phyloP scores from a whole-genome alignment of 108 stramenopile genomes.

The Pseudonitzschia multistriata region DNA sequence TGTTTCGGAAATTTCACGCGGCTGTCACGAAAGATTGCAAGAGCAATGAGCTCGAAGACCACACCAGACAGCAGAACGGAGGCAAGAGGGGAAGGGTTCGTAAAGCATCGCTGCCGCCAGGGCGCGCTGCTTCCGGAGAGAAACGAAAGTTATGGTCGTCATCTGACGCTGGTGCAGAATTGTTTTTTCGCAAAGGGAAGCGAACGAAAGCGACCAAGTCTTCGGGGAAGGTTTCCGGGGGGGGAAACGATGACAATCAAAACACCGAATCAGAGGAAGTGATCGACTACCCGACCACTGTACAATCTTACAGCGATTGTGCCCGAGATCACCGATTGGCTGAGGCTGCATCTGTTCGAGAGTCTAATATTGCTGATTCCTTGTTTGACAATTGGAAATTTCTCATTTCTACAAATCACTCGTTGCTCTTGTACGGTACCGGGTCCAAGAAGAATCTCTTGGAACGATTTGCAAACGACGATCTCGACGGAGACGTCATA shows the following conservation, averaged over 20 bases:
- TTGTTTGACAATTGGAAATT: slow-evolving; percentile 63
- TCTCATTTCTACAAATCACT: slow-evolving; percentile 58
- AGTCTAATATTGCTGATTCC: slow-evolving; percentile 7
- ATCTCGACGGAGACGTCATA: slow-evolving; percentile 36
- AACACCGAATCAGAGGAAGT: background rate
- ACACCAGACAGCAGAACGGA: too few species aligned
- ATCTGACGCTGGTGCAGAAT: slow-evolving; percentile 32
- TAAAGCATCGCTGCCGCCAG: background rate
- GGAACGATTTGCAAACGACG: slow-evolving; percentile 47
- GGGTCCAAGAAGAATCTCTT: slow-evolving; percentile 66
- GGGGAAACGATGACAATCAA: background rate
- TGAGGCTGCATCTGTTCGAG: slow-evolving; percentile 9
- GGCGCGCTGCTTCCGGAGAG: background rate
- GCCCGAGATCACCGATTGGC: background rate
- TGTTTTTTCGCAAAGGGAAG: slow-evolving; percentile 25
- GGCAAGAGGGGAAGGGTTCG: background rate
- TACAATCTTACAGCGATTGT: slow-evolving; percentile 13
- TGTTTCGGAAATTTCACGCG: slow-evolving; percentile 26
- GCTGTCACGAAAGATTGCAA: slow-evolving; percentile 13
- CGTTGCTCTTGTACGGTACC: slow-evolving; percentile 69
- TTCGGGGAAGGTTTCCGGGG: slow-evolving; percentile 1
- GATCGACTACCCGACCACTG: slow-evolving; percentile 12
- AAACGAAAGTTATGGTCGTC: slow-evolving; percentile 9
- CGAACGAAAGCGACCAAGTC: background rate
- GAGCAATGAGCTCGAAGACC: background rate